Evolutionary conservation across 2,329 filamentous ascomycete species (phyloP), one percentile per base, ranked within the genome.

Genomic region (Orbilia quercus): DNA sequence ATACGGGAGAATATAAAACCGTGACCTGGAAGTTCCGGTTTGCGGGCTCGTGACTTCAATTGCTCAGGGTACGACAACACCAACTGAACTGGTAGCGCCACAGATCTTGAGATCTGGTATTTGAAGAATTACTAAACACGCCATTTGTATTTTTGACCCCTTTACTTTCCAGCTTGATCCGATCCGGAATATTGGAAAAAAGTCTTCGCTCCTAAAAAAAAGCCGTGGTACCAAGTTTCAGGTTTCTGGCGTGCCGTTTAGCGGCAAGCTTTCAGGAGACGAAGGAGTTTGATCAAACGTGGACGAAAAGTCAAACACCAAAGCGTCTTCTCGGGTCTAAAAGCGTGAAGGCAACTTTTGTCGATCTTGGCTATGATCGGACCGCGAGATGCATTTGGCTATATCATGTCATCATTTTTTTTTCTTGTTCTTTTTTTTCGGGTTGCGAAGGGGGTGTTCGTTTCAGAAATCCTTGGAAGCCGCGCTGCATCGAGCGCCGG

Each of bases 381-480:
- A 31, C 28, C 9, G 5, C 9, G 28, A 31, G 28, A 31, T 31
- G 34, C 16, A 28, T 28, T 50, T 9, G 36, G 7, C 22, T 14
- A 28, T 31, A 20, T 16, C 45, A 28, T 28, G 45, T 14, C 5
- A 50, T 50, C 20, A 7, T 25, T 50, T 20, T n/a, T 16, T 23
- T 51, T 5, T 25, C 47, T 11, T 50, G 16, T 51, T 34, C 4
- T 51, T 40, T 54, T 14, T 54, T 54, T 16, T 22, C 20, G 28
- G 28, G 11, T 40, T 14, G 50, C 12, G 31, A 16, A 12, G 34
- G n/a, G 16, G 40, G 16, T 11, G 16, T 11, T 2, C 22, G 53
- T 57, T 57, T 57, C 53, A 57, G 53, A 57, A 57, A 44, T 18
- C 44, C 44, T 57, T 36, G 20, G 53, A 16, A 57, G 53, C 38